Evolutionary conservation across 2,329 filamentous ascomycete species (phyloP), one percentile per base, ranked within the genome.

Genomic region (Aspergillus fijiensis): DNA sequence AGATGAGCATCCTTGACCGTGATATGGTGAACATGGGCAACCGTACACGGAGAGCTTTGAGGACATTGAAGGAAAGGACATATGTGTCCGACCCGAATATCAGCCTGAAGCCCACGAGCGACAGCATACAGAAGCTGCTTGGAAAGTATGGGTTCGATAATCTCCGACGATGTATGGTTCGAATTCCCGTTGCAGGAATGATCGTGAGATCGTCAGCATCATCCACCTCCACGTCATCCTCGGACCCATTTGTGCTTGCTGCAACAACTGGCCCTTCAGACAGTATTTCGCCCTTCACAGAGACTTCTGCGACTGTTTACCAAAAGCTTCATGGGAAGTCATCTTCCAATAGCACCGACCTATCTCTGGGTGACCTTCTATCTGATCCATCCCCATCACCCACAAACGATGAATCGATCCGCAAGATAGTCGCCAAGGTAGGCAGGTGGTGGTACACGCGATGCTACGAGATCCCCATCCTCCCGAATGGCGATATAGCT

Each of bases 391-490:
- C 85, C n/a, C 83, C 87, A n/a, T 85, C 87, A 7, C 82, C 86
- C 0, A 80, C 84, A 14, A 89, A 89, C 23, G 92, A 96, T 66
- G 91, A 92, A 70, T 89, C 87, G 65, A 96, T 98, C 71, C 91
- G 92, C 14, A 93, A 91, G 71, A 96, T 96, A 83, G 92, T 98
- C 23, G 89, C 92, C 16, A 89, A 88, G 63, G 94, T 98, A 11
- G 94, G 92, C 2, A 85, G 95, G 49, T 98, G 94, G 92, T 99
- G 95, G 95, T 98, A 96, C 76, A 90, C 87, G 10, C 87, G 90
- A 55, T 97, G 94, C 80, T 98, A 97, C 74, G 94, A 97, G 76
- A 86, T 84, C 59, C 82, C 84, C 4, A 81, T 87, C 9, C 75
- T 85, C 60, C 72, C 76, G 1, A 76, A 82, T 60, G 74, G 79